These are phyloP conservation scores for Cylindrotheca fusiformis DNA, from an alignment of 108 stramenopile species.

Conservation along the genomic window DNA sequence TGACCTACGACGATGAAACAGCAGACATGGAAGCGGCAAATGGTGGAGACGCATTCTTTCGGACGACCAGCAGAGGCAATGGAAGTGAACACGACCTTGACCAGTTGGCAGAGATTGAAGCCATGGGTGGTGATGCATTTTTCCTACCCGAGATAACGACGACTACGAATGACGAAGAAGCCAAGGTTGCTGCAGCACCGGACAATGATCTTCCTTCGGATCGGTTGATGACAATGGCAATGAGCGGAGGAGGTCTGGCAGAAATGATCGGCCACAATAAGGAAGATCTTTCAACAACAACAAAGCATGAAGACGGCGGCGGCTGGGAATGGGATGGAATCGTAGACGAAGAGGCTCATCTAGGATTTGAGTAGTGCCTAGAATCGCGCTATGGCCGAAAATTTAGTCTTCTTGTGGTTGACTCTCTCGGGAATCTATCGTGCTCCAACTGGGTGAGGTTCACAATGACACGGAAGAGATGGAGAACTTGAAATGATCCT, in stretches of 20 bases:
- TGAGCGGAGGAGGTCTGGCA: not conserved
- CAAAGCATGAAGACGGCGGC: constrained; percentile 11
- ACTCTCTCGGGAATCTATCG: too few relatives aligned
- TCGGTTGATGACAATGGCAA: not conserved
- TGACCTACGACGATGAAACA: too few relatives aligned
- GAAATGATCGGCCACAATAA: not conserved
- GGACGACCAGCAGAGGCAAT: too few relatives aligned
- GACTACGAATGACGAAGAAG: not conserved
- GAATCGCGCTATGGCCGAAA: too few relatives aligned
- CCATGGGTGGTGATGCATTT: constrained; percentile 34
- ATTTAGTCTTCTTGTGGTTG: too few relatives aligned
- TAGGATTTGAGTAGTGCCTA: constrained; percentile 5
- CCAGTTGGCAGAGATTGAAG: too few relatives aligned
- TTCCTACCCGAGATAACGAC: not conserved
- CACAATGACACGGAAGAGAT: too few relatives aligned
- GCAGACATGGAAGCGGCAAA: too few relatives aligned
- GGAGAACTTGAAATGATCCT: too few relatives aligned
- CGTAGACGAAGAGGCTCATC: constrained; percentile 35
- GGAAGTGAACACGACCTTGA: too few relatives aligned
- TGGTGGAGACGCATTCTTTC: too few relatives aligned
- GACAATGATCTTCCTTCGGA: not conserved
- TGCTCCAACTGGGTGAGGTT: too few relatives aligned
- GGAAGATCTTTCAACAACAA: not conserved
- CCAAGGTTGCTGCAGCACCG: not conserved
- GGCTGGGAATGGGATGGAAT: constrained; percentile 39